Evolutionary conservation across 176 grass and related monocot species (phyloP), one percentile per base, ranked within the genome.

Genomic region (Areca catechu): DNA sequence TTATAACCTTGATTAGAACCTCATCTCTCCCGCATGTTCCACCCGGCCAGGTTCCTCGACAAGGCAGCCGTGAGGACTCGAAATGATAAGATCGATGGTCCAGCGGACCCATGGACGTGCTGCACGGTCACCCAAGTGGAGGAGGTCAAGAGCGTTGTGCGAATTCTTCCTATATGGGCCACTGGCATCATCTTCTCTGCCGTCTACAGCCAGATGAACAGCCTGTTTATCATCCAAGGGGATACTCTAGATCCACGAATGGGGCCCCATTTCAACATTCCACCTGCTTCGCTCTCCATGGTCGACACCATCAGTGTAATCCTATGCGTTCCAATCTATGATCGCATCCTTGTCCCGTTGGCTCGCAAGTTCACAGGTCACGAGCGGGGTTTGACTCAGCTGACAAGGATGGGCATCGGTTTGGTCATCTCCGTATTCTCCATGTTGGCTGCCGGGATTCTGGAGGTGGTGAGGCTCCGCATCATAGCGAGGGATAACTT

Each of bases 121-220:
- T 67, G 64, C 23, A 67, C 50, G 2, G 64, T 67, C 50, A 67
- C 64, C 24, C 64, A 67, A 54, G 64, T 67, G 0, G 64, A 67
- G 49, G 64, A 67, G 24, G 24, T 67, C 10, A 67, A 67, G 23
- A 54, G 50, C 16, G 14, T 67, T 15, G 4, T 67, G 23, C 22
- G 64, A 19, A 17, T 67, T 27, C 50, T 67, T 54, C 64, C 64
- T 1, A 54, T 67, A 54, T 67, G 50, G 64, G 64, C 50, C 3
- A 67, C 17, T 6, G 50, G 50, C 23, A 54, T 67, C 17, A 15
- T 67, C 15, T 53, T 67, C 23, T 5, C 64, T 0, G 29, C 64
- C 0, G 50, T 54, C 4, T 67, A 54, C n/a, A 30, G 50, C 23
- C 64, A 67, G 50, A 67, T 34, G 50, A 15, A 12, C 15, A 54